Evolutionary conservation across 805 yeast species (phyloP).

Genomic region (Metschnikowia amazonensis): DNA sequence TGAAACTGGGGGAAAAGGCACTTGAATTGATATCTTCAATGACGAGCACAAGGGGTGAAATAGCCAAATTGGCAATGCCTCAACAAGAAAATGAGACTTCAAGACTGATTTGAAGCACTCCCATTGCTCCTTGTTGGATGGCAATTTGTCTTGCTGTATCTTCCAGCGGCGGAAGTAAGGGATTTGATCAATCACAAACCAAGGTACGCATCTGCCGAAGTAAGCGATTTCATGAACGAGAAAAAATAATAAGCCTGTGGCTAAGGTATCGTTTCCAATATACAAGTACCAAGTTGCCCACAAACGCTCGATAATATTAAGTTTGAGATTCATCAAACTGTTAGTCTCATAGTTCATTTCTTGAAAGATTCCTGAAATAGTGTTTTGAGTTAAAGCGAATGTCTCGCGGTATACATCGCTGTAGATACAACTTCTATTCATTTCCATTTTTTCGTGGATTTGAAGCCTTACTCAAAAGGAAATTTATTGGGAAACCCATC

Average conservation of each 20-base stretch:
- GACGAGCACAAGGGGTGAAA: constrained; percentile 89
- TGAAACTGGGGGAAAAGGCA: constrained; percentile 75
- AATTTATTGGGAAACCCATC: background rate
- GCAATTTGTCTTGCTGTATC: constrained; percentile 82
- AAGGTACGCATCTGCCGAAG: constrained; percentile 89
- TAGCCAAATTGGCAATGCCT: constrained; percentile 94
- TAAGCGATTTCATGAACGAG: constrained; percentile 81
- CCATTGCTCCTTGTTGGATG: constrained; percentile 83
- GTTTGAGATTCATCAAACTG: constrained; percentile 21
- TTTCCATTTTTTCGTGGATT: background rate
- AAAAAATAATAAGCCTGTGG: constrained; percentile 87
- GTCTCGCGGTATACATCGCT: background rate
- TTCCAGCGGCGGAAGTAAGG: constrained; percentile 85
- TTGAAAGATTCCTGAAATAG: background rate
- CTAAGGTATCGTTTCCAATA: constrained; percentile 82
- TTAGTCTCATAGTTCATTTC: constrained; percentile 3
- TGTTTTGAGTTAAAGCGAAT: background rate
- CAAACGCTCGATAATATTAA: constrained; percentile 48
- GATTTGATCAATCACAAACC: constrained; percentile 82
- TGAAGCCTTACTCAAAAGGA: background rate
- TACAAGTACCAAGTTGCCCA: constrained; percentile 92
- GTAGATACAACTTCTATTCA: background rate
- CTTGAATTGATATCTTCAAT: constrained; percentile 71
- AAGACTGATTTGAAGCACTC: constrained; percentile 84
- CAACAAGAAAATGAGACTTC: constrained; percentile 84